Evolutionary conservation across 768 basidiomycete species (phyloP).

Genomic region (Amanita subjunquillea): DNA sequence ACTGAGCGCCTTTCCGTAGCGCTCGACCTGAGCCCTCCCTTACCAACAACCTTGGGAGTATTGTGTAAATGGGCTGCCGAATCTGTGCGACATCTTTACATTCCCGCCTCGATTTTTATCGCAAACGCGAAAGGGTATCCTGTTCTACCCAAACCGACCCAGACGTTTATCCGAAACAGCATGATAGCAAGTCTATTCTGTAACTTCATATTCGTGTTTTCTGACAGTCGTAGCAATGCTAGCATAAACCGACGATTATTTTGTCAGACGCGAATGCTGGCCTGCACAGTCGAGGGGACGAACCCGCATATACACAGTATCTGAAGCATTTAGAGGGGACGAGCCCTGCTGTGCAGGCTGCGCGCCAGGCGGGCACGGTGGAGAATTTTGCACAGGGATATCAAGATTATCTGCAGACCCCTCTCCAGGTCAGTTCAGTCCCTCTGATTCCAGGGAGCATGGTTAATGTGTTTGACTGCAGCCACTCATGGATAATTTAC

Average conservation of each 20-base stretch:
- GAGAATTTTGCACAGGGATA: conserved; percentile 90
- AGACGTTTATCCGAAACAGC: conserved; percentile 81
- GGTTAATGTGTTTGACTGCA: conserved; percentile 18
- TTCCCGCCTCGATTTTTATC: conserved; percentile 88
- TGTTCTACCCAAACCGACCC: conserved; percentile 88
- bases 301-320: conserved; percentile 85
- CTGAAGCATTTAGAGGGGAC: conserved; percentile 75
- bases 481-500: conserved; percentile 97
- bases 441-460: conserved; percentile 1
- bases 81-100: conserved; percentile 78
- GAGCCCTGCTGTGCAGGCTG: conserved; percentile 55
- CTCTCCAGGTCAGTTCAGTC: conserved; percentile 58
- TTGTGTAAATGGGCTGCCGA: conserved; percentile 89
- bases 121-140: conserved; percentile 96
- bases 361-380: conserved; percentile 60
- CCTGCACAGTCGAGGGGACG: conserved; percentile 73
- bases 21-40: conserved; percentile 82
- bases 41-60: conserved; percentile 69
- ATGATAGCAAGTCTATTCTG: conserved; percentile 55
- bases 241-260: conserved; percentile 84
- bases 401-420: conserved; percentile 92
- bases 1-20: conserved; percentile 36
- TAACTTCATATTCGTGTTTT: conserved; percentile 2
- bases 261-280: conserved; percentile 57
- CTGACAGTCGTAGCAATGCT: conserved; percentile 13